Conservation (phyloP, 192 early-diverging fungal genomes). For the Coemansia sp. region DNA sequence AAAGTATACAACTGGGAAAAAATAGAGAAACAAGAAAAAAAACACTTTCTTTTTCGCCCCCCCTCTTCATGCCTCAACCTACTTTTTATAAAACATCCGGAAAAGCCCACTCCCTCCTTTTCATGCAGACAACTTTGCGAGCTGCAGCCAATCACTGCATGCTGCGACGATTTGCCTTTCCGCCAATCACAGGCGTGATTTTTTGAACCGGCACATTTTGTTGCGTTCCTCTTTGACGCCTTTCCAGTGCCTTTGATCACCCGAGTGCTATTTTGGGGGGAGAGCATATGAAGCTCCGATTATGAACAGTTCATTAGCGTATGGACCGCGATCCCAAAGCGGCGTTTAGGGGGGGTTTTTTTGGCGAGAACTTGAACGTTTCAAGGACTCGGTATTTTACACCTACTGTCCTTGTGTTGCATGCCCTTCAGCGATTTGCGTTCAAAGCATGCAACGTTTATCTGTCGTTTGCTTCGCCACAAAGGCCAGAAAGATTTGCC, state of each 20-base stretch:
- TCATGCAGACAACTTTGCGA: constrained; percentile 25
- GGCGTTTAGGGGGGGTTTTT: no score
- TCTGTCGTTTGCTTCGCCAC: no score
- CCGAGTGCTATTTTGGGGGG: not conserved
- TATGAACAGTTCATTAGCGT: no score
- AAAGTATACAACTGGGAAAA: constrained; percentile 7
- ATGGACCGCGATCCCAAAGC: no score
- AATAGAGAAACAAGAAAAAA: constrained; percentile 10
- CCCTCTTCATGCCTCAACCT: not conserved
- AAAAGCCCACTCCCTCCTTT: constrained; percentile 5
- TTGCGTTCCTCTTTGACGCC: constrained; percentile 12
- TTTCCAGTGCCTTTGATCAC: not conserved
- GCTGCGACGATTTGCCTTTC: constrained; percentile 14
- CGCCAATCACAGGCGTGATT: constrained; percentile 36
- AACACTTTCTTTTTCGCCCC: constrained; percentile 3
- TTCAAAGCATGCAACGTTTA: no score
- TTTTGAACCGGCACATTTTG: constrained; percentile 27
- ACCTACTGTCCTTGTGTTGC: no score
- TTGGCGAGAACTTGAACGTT: no score
- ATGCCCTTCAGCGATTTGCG: no score
- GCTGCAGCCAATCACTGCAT: constrained; percentile 34
- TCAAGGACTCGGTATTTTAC: no score
- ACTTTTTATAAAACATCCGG: constrained; percentile 20
- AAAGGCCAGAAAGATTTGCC: no score
- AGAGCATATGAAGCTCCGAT: no score